Evolutionary conservation across 257 asterid genomes (phyloP).

Genomic region (Cruciata laevipes): DNA sequence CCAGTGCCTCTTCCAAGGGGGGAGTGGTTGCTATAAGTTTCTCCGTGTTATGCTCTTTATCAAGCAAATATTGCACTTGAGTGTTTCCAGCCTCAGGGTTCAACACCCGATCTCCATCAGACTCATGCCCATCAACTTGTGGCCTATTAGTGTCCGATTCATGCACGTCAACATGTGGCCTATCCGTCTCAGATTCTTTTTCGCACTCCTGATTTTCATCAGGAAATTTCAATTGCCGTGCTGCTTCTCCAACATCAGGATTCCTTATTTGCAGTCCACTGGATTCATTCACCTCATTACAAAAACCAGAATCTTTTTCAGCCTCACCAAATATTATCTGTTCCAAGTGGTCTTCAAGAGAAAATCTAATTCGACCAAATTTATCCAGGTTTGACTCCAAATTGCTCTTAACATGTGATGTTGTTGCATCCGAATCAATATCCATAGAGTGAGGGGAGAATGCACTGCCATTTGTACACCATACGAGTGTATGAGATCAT

Average conservation of each 20-base stretch:
- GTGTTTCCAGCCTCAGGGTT: slow-evolving; percentile 13
- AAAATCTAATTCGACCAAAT: slow-evolving; percentile 31
- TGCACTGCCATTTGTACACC: slow-evolving; percentile 43
- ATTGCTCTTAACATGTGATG: slow-evolving; percentile 20
- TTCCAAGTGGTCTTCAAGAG: slow-evolving; percentile 50
- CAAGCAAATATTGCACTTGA: not conserved
- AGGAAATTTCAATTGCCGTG: not conserved
- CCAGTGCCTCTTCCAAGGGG: slow-evolving; percentile 35
- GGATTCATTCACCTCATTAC: slow-evolving; percentile 21
- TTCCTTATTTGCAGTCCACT: slow-evolving; percentile 19
- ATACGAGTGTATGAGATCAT: not conserved
- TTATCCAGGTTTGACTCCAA: slow-evolving; percentile 31
- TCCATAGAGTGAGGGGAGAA: slow-evolving; percentile 32
- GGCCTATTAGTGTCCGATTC: slow-evolving; percentile 17
- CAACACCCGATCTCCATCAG: slow-evolving; percentile 20
- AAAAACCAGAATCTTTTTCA: slow-evolving; percentile 29
- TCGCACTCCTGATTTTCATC: slow-evolving; percentile 25
- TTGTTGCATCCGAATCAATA: slow-evolving; percentile 19
- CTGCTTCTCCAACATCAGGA: slow-evolving; percentile 12
- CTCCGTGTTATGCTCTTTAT: slow-evolving; percentile 18
- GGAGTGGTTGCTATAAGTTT: slow-evolving; percentile 20
- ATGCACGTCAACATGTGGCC: slow-evolving; percentile 21
- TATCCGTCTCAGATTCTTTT: slow-evolving; percentile 25
- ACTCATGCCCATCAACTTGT: slow-evolving; percentile 19
- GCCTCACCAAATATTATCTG: slow-evolving; percentile 40